Percentiles rank a stretch among this genome's conserved stretches.
phyloP scores from a whole-genome alignment of 2,329 filamentous ascomycete species.

The Ophiostoma sp. region DNA sequence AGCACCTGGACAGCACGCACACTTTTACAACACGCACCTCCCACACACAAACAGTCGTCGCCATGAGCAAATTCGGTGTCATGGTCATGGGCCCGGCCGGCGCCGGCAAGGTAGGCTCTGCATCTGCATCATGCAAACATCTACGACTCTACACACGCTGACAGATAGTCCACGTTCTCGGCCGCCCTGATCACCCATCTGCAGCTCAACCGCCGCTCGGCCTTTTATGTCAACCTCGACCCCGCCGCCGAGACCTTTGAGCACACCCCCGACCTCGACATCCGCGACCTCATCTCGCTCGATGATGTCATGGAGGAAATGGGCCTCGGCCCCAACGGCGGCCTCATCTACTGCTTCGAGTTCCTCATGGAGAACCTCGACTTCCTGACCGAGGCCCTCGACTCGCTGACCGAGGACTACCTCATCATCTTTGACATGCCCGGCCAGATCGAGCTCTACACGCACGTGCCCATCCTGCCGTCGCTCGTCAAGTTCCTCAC shows the following conservation, averaged over 20 bases:
- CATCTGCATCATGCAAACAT: neutral
- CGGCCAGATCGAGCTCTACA: conserved; percentile 97
- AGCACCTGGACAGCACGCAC: neutral
- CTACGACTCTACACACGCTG: neutral
- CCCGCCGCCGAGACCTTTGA: conserved; percentile 90
- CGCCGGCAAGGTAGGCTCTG: conserved; percentile 69
- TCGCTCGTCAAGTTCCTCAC: conserved; percentile 76
- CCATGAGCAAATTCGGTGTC: conserved; percentile 89
- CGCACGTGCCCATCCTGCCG: conserved; percentile 88
- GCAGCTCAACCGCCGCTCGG: conserved; percentile 81
- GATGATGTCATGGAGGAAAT: conserved; percentile 97
- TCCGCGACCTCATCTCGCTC: conserved; percentile 88
- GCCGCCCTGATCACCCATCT: conserved; percentile 89
- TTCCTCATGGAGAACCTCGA: conserved; percentile 92
- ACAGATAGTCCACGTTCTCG: conserved; percentile 78
- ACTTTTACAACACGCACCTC: neutral
- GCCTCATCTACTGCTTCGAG: conserved; percentile 93
- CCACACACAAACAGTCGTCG: conserved; percentile 26
- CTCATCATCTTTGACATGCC: conserved; percentile 98
- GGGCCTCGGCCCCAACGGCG: conserved; percentile 83
- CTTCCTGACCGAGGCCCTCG: conserved; percentile 79
- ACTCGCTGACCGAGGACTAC: conserved; percentile 86
- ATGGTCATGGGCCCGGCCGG: conserved; percentile 96
- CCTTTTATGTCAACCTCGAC: conserved; percentile 97
- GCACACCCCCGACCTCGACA: conserved; percentile 88